Percentiles rank a stretch among this genome's conserved stretches.
These are phyloP conservation scores for Russula olivacea DNA, from an alignment of 768 basidiomycete species.

Conservation along the genomic window DNA sequence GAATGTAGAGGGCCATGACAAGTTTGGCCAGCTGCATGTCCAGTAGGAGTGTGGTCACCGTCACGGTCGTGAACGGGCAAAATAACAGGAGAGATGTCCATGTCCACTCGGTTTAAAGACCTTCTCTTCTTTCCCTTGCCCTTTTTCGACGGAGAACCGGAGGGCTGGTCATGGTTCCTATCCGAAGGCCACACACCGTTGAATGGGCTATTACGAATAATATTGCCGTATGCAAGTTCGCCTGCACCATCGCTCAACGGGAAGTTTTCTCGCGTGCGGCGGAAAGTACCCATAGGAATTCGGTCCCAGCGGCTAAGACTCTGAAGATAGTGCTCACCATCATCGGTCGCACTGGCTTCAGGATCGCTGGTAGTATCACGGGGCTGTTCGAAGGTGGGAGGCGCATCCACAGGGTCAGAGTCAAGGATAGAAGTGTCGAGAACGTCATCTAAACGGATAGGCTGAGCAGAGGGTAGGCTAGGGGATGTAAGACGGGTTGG, in stretches of 20 bases:
- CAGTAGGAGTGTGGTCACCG: slow-evolving; percentile 52
- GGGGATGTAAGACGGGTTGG: slow-evolving; percentile 34
- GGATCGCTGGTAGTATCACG: slow-evolving; percentile 22
- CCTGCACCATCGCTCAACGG: slow-evolving; percentile 18
- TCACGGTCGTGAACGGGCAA: slow-evolving; percentile 43
- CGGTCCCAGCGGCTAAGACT: slow-evolving; percentile 66
- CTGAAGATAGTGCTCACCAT: slow-evolving; percentile 39
- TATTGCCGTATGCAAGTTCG: slow-evolving; percentile 18
- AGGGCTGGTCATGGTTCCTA: slow-evolving; percentile 22
- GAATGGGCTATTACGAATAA: slow-evolving; percentile 24
- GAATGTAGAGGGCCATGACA: slow-evolving; percentile 34
- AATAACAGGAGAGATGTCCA: slow-evolving; percentile 46
- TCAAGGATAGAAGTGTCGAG: slow-evolving; percentile 69
- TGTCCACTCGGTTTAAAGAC: slow-evolving; percentile 27
- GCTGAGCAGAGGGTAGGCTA: slow-evolving; percentile 34
- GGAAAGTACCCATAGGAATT: slow-evolving; percentile 67
- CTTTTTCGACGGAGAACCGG: slow-evolving; percentile 27
- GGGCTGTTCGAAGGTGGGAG: slow-evolving; percentile 7
- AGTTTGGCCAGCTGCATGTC: slow-evolving; percentile 30
- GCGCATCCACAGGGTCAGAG: slow-evolving; percentile 38
- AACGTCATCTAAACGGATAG: slow-evolving; percentile 68
- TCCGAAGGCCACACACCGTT: slow-evolving; percentile 26
- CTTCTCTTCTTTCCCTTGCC: slow-evolving; percentile 32
- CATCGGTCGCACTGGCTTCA: slow-evolving; percentile 21
- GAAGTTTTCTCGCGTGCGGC: slow-evolving; percentile 47